phyloP scores from a whole-genome alignment of 345 rosid species.

The Populus euphratica region DNA sequence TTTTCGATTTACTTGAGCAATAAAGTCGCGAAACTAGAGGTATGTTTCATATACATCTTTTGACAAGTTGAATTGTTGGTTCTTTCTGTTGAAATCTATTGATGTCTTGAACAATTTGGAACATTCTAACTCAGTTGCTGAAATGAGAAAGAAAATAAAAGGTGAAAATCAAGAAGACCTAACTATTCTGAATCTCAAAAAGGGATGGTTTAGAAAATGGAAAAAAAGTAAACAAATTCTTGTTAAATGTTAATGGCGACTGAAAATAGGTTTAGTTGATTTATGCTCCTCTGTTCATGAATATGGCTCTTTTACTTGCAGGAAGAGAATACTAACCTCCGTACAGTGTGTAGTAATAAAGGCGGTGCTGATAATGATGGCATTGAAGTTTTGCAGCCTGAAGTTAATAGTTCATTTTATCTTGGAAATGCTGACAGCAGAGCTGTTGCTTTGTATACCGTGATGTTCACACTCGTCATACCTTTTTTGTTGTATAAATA shows the following conservation, averaged over 20 bases:
- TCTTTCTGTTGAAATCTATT: background rate
- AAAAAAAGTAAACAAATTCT: too few species aligned
- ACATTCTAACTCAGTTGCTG: background rate
- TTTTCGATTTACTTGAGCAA: constrained; percentile 47
- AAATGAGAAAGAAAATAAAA: background rate
- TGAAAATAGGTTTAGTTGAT: background rate
- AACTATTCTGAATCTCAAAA: too few species aligned
- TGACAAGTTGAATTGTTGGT: background rate
- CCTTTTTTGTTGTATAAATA: constrained; percentile 69
- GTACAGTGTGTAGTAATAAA: constrained; percentile 37
- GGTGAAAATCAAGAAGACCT: background rate
- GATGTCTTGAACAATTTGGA: background rate
- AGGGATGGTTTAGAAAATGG: too few species aligned
- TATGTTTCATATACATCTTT: constrained; percentile 16
- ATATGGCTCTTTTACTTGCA: constrained; percentile 34
- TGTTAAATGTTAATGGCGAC: too few species aligned
- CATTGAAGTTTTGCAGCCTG: constrained; percentile 29
- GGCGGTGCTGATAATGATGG: constrained; percentile 21
- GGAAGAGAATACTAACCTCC: constrained; percentile 61
- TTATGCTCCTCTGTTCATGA: constrained; percentile 8
- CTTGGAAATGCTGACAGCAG: constrained; percentile 48
- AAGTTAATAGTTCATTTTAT: constrained; percentile 25
- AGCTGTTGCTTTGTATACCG: constrained; percentile 57
- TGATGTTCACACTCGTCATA: constrained; percentile 46
- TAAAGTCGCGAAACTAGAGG: constrained; percentile 61